Percentiles rank a stretch among this genome's conserved stretches.
These are phyloP conservation scores for Penicillium cosmopolitanum DNA, from an alignment of 495 filamentous ascomycete genomes.

Conservation along the genomic window DNA sequence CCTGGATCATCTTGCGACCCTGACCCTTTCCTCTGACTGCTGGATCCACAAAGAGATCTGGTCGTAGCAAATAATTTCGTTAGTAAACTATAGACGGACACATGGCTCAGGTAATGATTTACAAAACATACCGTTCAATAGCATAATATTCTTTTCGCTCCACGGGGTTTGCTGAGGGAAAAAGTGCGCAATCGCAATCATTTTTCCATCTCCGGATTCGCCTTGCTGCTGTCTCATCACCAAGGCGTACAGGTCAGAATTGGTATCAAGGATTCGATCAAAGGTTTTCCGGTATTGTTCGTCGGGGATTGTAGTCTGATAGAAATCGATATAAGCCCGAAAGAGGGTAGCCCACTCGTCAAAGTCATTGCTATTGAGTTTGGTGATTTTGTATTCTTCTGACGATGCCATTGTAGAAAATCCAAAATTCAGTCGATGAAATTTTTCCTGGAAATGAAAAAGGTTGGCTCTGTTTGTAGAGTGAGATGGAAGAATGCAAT, in stretches of 20 bases:
- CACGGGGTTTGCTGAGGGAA: slow-evolving; percentile 18
- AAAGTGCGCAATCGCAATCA: slow-evolving; percentile 18
- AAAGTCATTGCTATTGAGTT: slow-evolving; percentile 13
- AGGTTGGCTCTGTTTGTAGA: not conserved
- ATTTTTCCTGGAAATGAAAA: not conserved
- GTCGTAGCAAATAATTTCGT: no score
- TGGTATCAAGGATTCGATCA: slow-evolving; percentile 10
- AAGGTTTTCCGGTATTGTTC: slow-evolving; percentile 16
- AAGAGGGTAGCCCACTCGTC: slow-evolving; percentile 16
- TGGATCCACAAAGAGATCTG: slow-evolving; percentile 22
- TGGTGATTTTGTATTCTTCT: slow-evolving; percentile 12
- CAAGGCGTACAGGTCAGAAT: slow-evolving; percentile 10
- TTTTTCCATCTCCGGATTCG: slow-evolving; percentile 12
- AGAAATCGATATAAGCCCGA: slow-evolving; percentile 15
- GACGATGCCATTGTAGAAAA: slow-evolving; percentile 9
- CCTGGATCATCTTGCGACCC: slow-evolving; percentile 17
- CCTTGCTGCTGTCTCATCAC: slow-evolving; percentile 13
- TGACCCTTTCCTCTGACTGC: slow-evolving; percentile 17
- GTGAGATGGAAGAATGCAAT: not conserved
- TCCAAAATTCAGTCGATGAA: not conserved
- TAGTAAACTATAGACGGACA: no score
- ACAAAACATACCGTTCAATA: slow-evolving; percentile 10
- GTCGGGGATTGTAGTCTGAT: slow-evolving; percentile 13
- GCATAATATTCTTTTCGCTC: slow-evolving; percentile 19
- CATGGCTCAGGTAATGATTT: not conserved